These are phyloP conservation scores for Hemileccinum hortonii DNA, from an alignment of 1,284 basidiomycete genomes.

Conservation along the genomic window DNA sequence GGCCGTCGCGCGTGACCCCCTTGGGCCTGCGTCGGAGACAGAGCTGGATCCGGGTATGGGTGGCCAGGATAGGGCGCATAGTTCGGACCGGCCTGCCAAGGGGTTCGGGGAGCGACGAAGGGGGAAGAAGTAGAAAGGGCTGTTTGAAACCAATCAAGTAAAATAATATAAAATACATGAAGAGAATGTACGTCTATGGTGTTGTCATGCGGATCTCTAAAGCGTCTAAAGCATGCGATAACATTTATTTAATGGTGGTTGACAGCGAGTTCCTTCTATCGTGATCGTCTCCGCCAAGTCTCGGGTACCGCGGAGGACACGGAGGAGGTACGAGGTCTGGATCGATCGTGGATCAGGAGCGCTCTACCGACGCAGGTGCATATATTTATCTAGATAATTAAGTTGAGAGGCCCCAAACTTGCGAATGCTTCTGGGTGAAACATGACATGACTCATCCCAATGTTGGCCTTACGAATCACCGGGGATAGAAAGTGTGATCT, in stretches of 20 bases:
- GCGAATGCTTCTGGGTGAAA: too few relatives aligned
- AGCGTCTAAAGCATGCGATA: too few relatives aligned
- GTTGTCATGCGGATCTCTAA: too few relatives aligned
- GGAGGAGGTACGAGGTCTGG: neutral
- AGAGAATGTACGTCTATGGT: too few relatives aligned
- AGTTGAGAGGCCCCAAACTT: too few relatives aligned
- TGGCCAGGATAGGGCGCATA: neutral
- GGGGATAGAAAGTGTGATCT: slow-evolving; percentile 3
- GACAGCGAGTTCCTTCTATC: too few relatives aligned
- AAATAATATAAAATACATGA: too few relatives aligned
- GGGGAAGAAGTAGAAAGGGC: slow-evolving; percentile 12
- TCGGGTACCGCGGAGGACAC: slow-evolving; percentile 6
- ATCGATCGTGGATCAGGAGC: slow-evolving; percentile 11
- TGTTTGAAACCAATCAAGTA: too few relatives aligned
- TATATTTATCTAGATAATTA: too few relatives aligned
- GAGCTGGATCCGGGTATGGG: slow-evolving; percentile 1
- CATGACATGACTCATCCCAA: too few relatives aligned
- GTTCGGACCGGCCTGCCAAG: slow-evolving; percentile 10
- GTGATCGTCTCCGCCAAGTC: neutral
- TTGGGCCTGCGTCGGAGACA: slow-evolving; percentile 22
- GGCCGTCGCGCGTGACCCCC: slow-evolving; percentile 25
- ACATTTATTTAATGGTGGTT: too few relatives aligned
- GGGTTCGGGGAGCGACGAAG: slow-evolving; percentile 28
- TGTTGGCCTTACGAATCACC: too few relatives aligned
- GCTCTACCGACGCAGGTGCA: neutral